Evolutionary conservation across 306 rosid genomes (phyloP), one percentile per base, ranked within the genome.

Genomic region (Rubus parviflorus): DNA sequence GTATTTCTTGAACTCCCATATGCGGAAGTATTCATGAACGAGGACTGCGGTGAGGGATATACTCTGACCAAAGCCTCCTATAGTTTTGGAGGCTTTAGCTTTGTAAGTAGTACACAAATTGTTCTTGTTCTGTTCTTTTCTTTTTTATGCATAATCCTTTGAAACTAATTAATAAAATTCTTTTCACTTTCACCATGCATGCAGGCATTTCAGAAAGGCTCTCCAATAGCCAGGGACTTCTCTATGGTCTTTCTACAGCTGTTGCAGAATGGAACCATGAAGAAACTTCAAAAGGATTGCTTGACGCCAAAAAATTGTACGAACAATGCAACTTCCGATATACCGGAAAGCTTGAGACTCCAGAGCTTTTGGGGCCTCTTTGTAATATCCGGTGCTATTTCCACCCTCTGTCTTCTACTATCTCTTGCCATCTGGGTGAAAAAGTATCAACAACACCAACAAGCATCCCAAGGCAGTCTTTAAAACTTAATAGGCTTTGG

Each of bases 1-100:
- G 92, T 92, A 60, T 86, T 93, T 87, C 88, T 89, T 14, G 96
- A 93, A 78, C 78, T 90, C 43, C 97, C 94, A 20, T 89, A 90
- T 63, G 89, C 84, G 20, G 80, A 85, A 79, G 86, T 68, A 16
- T 90, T 85, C 80, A 75, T 85, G 52, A 78, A 79, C 73, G 57
- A 74, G 56, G 70, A 88, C 78, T 90, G 97, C 15, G 0, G 25
- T 86, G 75, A 76, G 17, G 86, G 73, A 19, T 90, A 60, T 72
- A 77, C 83, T 37, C 71, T 81, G 77, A 61, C 83, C 12, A 38
- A 79, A 45, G 77, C 83, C 47, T 73, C 85, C 71, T 52, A 48
- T 77, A 87, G 86, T 80, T 89, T 77, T 80, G 97, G 94, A 81
- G 97, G 97, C 63, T 74, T 89, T 7, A 90, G 88, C 80, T 93